Evolutionary conservation across 2,329 filamentous ascomycete genomes (phyloP), one percentile per base, ranked within the genome.

Genomic region (Magnaporthales sp.): DNA sequence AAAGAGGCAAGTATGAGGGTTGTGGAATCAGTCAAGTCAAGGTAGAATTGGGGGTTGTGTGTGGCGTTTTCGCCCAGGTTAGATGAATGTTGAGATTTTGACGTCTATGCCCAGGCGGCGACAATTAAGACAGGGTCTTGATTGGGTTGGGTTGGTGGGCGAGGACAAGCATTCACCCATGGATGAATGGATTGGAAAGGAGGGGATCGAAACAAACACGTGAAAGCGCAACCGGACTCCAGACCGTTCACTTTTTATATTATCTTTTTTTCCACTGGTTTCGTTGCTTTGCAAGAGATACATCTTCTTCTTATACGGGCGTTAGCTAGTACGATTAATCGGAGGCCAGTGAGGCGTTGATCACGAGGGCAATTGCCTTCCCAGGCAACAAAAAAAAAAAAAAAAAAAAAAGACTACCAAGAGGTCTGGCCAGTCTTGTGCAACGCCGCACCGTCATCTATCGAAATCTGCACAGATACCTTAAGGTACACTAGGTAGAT

Each of bases 291-390:
- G 13, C 32, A 38, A 4, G 32, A 38, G 38, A 7, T 8, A n/a
- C 38, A 51, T 51, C 38, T n/a, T 51, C 32, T 15, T 38, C 38
- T 51, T 51, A 51, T 51, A 51, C 38, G 6, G 38, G n/a, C 38
- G 38, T 15, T 13, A n/a, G 10, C 19, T 51, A 51, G 10, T 60
- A 58, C 9, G 9, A 11, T 27, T 24, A 19, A 26, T 27, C 56
- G 24, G 56, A 27, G 29, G 54, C 6, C 64, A 32, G 27, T 58
- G 54, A 32, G 64, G 27, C 46, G 22, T 22, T 19, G 62, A 63
- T 63, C 66, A 67, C 66, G 66, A 46, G 66, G 60, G 26, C 62
- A 64, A 26, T 67, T 67, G 54, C 66, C 66, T 64, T 61, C 62
- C 62, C 54, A 19, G 66, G 65, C 26, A 24, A 60, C 22, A 15